Evolutionary conservation across 352 stramenopile genomes (phyloP), one percentile per base, ranked within the genome.

Genomic region (Pythium volutum): DNA sequence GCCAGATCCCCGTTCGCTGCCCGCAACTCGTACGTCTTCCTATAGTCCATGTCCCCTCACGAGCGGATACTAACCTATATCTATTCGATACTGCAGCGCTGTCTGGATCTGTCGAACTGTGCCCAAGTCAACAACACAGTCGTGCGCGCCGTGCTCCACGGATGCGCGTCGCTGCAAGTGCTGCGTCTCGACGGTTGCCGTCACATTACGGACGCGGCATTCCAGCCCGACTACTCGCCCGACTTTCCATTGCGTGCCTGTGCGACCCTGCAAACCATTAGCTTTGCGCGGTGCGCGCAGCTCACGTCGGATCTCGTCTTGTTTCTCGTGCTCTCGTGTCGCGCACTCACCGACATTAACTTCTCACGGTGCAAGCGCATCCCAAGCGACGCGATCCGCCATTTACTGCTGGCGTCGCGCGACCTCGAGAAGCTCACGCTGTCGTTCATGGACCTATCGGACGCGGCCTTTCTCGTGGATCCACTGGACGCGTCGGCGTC

Each of bases 81-180:
- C 20, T 23, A n/a, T 4, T 51, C 1, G 27, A 25, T 25, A 18
- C 27, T 55, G n/a, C 26, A 95, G 86, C 79, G 81, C 59, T 93
- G 79, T 46, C 70, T 95, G 50, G 83, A 95, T 66, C 66, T 95
- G 20, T 87, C 84, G 18, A 91, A 92, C 61, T 95, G 84, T 58
- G 66, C 74, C n/a, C 87, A 95, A 71, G 87, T 95, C 55, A 94
- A 78, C 68, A 95, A 94, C 69, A 83, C 83, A 6, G 84, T 95
- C 49, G 77, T 95, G 49, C 84, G 82, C 20, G 76, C 81, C 18
- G 77, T 94, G 53, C 66, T 95, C 31, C 87, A 93, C 53, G 83
- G 84, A 11, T 95, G 87, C 62, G 67, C 77, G 46, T 75, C 74
- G 36, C 70, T 95, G 46, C 82, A 93, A 72, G 86, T 76, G 36